Evolutionary conservation across 73 alveolate genomes (phyloP).

Genomic region (Urostyla sp.): DNA sequence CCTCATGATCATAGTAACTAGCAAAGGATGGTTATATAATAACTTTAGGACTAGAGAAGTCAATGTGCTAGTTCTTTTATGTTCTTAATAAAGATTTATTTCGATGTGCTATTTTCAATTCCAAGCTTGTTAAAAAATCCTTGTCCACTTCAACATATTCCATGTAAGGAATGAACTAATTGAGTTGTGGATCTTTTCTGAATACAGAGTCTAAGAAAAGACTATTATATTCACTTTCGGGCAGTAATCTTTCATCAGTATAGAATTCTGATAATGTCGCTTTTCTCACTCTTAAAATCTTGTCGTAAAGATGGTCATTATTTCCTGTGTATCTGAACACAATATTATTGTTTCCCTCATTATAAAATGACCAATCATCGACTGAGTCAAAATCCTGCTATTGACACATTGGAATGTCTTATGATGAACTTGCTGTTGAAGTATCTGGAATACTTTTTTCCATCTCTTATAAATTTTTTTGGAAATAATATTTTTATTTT

Average conservation of each 20-base stretch:
- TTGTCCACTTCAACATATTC: conserved; percentile 1
- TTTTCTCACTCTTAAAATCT: conserved; percentile 33
- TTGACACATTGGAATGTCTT: no score
- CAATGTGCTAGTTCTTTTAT: not conserved
- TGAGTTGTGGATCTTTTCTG: not conserved
- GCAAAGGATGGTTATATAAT: conserved; percentile 7
- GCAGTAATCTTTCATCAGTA: conserved; percentile 11
- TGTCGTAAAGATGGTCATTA: not conserved
- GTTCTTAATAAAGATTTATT: not conserved
- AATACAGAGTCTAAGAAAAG: conserved; percentile 29
- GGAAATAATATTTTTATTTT: no score
- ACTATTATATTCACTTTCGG: not conserved
- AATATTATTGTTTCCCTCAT: conserved; percentile 28
- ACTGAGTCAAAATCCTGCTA: no score
- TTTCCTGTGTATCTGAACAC: conserved; percentile 2
- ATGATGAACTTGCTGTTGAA: no score
- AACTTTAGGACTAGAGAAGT: not conserved
- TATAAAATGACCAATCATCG: not conserved
- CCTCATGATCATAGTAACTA: not conserved
- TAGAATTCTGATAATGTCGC: not conserved
- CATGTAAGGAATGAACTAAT: not conserved
- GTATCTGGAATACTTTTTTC: no score
- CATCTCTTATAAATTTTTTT: no score
- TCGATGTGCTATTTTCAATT: not conserved
- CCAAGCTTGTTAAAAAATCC: not conserved